Conservation (phyloP, 148 eudicot species). For the Silene latifolia region DNA sequence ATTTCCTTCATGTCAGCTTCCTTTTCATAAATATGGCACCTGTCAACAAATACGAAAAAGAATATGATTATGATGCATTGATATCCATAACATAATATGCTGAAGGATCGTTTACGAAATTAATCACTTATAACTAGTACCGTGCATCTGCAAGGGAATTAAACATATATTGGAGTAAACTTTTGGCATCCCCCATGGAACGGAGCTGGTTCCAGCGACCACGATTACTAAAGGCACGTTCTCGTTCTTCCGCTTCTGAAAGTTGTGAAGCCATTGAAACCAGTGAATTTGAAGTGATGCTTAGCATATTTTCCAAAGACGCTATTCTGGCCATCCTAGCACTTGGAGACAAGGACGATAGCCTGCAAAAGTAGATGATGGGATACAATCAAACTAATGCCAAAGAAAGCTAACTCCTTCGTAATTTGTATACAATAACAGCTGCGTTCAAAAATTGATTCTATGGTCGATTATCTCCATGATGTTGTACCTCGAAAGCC, state of each 20-base stretch:
- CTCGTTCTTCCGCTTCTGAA: slow-evolving; percentile 98
- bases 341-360: slow-evolving; percentile 80
- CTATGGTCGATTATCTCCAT: background rate
- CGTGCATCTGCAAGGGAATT: slow-evolving; percentile 81
- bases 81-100: background rate
- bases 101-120: background rate
- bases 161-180: slow-evolving; percentile 85
- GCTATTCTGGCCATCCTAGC: slow-evolving; percentile 94
- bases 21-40: slow-evolving; percentile 82
- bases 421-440: background rate
- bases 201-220: slow-evolving; percentile 95
- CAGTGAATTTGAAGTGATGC: slow-evolving; percentile 89
- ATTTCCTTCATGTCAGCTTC: slow-evolving; percentile 82
- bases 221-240: slow-evolving; percentile 71
- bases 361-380: slow-evolving; percentile 42
- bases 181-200: slow-evolving; percentile 93
- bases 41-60: slow-evolving; percentile 25
- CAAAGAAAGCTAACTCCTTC: slow-evolving; percentile 5
- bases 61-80: background rate
- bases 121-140: slow-evolving; percentile 30
- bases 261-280: slow-evolving; percentile 99
- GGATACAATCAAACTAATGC: slow-evolving; percentile 14
- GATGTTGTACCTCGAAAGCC: slow-evolving; percentile 61
- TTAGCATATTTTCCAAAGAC: slow-evolving; percentile 88
- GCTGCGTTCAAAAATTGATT: background rate